phyloP scores from a whole-genome alignment of 768 basidiomycete species.

The Fibroporia radiculosa region DNA sequence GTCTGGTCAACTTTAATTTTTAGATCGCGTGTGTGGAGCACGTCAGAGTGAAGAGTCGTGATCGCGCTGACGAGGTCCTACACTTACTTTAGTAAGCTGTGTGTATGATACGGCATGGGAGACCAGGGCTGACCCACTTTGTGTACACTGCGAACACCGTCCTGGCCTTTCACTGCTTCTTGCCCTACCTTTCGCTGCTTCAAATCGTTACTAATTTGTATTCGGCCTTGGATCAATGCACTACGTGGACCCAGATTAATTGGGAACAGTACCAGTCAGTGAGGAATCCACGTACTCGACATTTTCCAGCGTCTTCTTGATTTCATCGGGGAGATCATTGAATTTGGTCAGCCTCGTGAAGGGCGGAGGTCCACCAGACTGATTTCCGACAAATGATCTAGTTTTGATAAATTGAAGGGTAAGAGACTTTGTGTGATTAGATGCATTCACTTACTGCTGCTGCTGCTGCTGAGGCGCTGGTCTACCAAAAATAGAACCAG shows the following conservation, averaged over 20 bases:
- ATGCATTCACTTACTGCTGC: conserved; percentile 14
- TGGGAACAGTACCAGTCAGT: background rate
- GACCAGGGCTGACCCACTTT: conserved; percentile 47
- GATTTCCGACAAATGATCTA: conserved; percentile 1
- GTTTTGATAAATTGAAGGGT: background rate
- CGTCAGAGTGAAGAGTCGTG: conserved; percentile 58
- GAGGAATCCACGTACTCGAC: conserved; percentile 56
- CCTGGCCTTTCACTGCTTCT: conserved; percentile 66
- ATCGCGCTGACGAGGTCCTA: conserved; percentile 63
- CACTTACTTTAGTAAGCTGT: background rate
- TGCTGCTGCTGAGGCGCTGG: too few relatives aligned
- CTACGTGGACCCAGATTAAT: conserved; percentile 2
- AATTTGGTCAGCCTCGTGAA: conserved; percentile 64
- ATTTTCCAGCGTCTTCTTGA: conserved; percentile 55
- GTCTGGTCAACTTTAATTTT: conserved; percentile 70
- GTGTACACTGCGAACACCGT: conserved; percentile 56
- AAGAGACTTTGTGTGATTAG: background rate
- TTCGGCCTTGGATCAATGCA: conserved; percentile 41
- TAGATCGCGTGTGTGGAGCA: conserved; percentile 58
- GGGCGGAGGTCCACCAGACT: conserved; percentile 24
- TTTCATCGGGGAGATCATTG: conserved; percentile 70
- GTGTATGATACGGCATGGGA: background rate
- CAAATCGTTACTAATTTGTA: conserved; percentile 75
- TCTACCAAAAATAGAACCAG: conserved; percentile 10
- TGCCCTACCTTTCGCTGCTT: conserved; percentile 70